Conservation (phyloP, 768 basidiomycete species). For the Lactarius hengduanensis region DNA sequence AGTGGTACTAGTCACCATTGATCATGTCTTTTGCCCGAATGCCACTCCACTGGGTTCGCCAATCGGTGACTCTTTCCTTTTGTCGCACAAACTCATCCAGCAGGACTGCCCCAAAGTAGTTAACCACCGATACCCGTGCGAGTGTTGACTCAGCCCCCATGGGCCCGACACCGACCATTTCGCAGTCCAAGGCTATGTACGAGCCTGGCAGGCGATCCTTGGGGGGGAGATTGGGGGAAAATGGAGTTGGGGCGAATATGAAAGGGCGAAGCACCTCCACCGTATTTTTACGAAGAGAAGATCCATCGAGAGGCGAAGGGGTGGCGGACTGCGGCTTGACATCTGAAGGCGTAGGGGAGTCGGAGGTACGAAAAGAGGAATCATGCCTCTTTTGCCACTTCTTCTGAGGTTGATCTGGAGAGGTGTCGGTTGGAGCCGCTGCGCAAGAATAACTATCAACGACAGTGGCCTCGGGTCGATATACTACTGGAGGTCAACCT, state of each 20-base stretch:
- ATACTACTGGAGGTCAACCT: conserved; percentile 18
- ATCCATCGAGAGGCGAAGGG: not conserved
- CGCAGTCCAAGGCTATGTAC: conserved; percentile 88
- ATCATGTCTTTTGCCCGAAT: conserved; percentile 73
- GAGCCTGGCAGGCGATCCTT: conserved; percentile 48
- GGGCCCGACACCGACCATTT: conserved; percentile 97
- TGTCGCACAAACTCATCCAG: conserved; percentile 87
- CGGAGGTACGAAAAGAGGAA: not conserved
- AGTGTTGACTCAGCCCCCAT: conserved; percentile 78
- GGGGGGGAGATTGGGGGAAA: conserved; percentile 14
- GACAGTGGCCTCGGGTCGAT: not conserved
- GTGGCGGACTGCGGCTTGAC: not conserved
- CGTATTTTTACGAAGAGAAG: conserved; percentile 6
- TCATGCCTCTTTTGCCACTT: conserved; percentile 8
- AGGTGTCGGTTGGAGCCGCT: conserved; percentile 10
- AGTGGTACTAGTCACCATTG: conserved; percentile 45
- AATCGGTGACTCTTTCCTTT: conserved; percentile 87
- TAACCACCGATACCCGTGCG: conserved; percentile 87
- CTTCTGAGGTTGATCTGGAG: conserved; percentile 5
- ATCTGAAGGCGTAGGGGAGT: conserved; percentile 11
- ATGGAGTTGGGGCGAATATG: conserved; percentile 36
- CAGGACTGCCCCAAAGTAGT: conserved; percentile 76
- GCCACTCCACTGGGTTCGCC: conserved; percentile 87
- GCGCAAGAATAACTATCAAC: conserved; percentile 10
- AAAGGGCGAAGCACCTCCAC: conserved; percentile 18